Conservation (phyloP, 192 early-diverging fungal species). For the Entomortierella lignicola region DNA sequence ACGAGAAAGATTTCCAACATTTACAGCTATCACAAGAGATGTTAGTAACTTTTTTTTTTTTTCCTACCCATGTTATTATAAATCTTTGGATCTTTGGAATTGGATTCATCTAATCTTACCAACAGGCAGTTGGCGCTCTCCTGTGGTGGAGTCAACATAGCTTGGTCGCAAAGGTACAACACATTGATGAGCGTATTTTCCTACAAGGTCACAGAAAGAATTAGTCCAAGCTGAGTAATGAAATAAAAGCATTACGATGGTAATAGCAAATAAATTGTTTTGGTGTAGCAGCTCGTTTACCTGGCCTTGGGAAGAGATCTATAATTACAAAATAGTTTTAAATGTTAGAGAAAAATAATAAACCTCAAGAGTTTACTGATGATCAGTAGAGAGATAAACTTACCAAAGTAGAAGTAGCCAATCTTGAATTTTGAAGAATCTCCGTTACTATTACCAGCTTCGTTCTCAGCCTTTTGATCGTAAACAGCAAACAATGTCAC, state of each 20-base stretch:
- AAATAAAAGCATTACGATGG: too few species aligned
- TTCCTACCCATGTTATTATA: too few species aligned
- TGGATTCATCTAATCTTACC: slow-evolving; percentile 7
- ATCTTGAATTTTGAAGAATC: slow-evolving; percentile 35
- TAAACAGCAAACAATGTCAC: slow-evolving; percentile 83
- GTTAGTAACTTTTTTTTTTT: neutral
- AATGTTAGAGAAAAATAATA: too few species aligned
- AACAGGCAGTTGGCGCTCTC: slow-evolving; percentile 31
- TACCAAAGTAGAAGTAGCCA: slow-evolving; percentile 51
- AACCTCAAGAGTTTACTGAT: too few species aligned
- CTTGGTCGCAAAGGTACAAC: slow-evolving; percentile 82
- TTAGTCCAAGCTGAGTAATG: too few species aligned
- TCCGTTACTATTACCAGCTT: slow-evolving; percentile 19
- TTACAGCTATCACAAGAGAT: slow-evolving; percentile 17
- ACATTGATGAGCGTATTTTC: slow-evolving; percentile 84
- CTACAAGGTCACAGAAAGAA: neutral
- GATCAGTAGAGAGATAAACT: neutral
- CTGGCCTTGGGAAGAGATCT: slow-evolving; percentile 80
- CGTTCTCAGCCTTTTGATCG: slow-evolving; percentile 67
- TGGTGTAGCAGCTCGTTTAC: neutral
- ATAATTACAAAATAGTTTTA: too few species aligned
- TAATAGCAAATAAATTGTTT: too few species aligned
- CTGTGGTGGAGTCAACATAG: slow-evolving; percentile 62
- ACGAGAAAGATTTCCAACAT: slow-evolving; percentile 47
- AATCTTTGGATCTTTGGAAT: neutral